A percentile compares a stretch with the other conserved stretches of the same genome.
Conservation (phyloP, 2,329 filamentous ascomycete genomes). For the Curvularia sp. region DNA sequence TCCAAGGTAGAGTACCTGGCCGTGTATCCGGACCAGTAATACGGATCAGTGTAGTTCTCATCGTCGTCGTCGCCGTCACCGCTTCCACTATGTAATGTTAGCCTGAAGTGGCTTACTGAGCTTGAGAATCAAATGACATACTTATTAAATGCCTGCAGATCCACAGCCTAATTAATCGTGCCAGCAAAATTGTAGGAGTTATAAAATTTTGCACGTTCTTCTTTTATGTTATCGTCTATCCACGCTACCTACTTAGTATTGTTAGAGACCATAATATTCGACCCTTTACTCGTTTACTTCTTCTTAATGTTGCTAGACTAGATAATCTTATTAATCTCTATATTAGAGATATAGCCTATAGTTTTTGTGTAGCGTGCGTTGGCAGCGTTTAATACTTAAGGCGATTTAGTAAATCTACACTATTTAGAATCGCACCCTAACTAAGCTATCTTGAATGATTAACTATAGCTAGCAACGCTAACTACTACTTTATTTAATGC, state of each 20-base stretch:
- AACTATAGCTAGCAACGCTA: conserved; percentile 47
- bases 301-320: conserved; percentile 7
- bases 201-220: conserved; percentile 23
- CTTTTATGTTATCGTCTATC: conserved; percentile 34
- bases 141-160: conserved; percentile 22
- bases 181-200: conserved; percentile 43
- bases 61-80: neutral
- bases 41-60: too few relatives aligned
- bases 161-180: conserved; percentile 50
- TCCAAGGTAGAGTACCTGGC: too few relatives aligned
- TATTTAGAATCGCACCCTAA: neutral
- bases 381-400: conserved; percentile 33
- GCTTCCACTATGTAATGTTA: too few relatives aligned
- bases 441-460: conserved; percentile 46
- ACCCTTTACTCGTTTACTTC: neutral
- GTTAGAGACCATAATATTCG: conserved; percentile 29
- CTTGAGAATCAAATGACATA: neutral
- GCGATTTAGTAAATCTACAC: conserved; percentile 1
- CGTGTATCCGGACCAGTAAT: too few relatives aligned
- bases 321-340: conserved; percentile 46
- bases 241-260: conserved; percentile 31
- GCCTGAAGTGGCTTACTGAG: too few relatives aligned
- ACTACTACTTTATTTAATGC: conserved; percentile 42
- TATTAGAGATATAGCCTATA: conserved; percentile 51
- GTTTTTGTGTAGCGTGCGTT: conserved; percentile 50